Evolutionary conservation across 768 basidiomycete genomes (phyloP).

Genomic region (Royoungia palumana): DNA sequence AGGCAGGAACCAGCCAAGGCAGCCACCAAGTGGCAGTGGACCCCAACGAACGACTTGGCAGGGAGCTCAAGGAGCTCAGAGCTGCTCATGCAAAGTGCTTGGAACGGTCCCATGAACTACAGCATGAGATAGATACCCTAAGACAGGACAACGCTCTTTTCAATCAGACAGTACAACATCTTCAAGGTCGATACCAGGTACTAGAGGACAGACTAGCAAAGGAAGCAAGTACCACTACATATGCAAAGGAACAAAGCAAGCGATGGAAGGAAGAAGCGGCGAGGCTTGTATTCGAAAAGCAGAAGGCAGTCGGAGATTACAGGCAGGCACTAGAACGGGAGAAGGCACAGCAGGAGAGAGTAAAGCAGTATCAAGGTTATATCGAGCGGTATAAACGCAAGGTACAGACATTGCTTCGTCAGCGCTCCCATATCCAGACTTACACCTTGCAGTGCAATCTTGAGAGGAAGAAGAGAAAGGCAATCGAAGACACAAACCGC

Average conservation of each 20-base stretch:
- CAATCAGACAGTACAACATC: conserved; percentile 9
- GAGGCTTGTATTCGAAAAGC: conserved; percentile 24
- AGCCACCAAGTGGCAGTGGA: conserved; percentile 3
- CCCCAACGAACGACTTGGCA: conserved; percentile 6
- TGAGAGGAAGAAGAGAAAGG: conserved; percentile 27
- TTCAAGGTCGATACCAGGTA: conserved; percentile 14
- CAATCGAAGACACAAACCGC: conserved; percentile 13
- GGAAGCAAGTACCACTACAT: conserved; percentile 4
- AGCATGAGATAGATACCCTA: conserved; percentile 12
- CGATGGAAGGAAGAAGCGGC: conserved; percentile 18
- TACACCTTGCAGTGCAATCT: conserved; percentile 16
- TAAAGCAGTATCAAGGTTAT: conserved; percentile 21
- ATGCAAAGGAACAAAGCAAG: conserved; percentile 11
- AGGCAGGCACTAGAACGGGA: conserved; percentile 16
- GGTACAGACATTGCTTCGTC: conserved; percentile 9
- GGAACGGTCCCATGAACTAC: conserved; percentile 5
- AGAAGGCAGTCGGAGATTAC: conserved; percentile 14
- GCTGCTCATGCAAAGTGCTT: conserved; percentile 15
- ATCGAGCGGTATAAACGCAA: conserved; percentile 19
- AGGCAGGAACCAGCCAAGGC: not conserved
- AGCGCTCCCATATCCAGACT: not conserved
- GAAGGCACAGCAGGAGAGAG: conserved; percentile 18
- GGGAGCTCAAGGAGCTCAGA: conserved; percentile 12
- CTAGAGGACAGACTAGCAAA: conserved; percentile 11
- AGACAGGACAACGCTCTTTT: conserved; percentile 2